These are phyloP conservation scores for Aristolochia fimbriata DNA, from an alignment of 164 flowering plant genomes.

Conservation along the genomic window DNA sequence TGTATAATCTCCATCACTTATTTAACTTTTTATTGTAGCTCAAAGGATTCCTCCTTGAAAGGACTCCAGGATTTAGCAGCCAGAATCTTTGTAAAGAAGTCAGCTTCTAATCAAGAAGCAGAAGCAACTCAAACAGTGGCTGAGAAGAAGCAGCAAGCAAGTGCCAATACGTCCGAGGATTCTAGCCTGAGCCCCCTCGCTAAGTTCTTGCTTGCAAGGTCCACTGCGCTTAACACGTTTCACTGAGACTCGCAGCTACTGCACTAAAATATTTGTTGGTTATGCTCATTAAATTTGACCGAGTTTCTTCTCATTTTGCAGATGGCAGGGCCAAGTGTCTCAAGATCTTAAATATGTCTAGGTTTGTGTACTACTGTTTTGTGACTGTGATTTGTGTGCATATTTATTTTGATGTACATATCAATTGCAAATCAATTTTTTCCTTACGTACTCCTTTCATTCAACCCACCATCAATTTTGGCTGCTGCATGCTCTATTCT, in stretches of 20 bases:
- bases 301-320: conserved; percentile 25
- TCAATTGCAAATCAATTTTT: conserved; percentile 2
- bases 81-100: conserved; percentile 38
- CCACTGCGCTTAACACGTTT: conserved; percentile 12
- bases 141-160: conserved; percentile 40
- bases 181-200: conserved; percentile 79
- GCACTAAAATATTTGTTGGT: neutral
- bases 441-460: neutral
- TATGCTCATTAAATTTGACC: neutral
- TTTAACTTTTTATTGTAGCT: conserved; percentile 31
- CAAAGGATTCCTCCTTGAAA: conserved; percentile 65
- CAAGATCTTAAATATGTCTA: conserved; percentile 50
- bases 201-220: conserved; percentile 84
- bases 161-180: conserved; percentile 39
- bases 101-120: conserved; percentile 18
- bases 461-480: no score
- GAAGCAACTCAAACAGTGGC: conserved; percentile 32
- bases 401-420: conserved; percentile 37
- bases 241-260: neutral
- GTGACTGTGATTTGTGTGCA: conserved; percentile 18
- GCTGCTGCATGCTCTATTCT: no score
- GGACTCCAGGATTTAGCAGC: conserved; percentile 68
- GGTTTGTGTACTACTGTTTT: conserved; percentile 3
- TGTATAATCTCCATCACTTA: neutral
- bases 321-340: conserved; percentile 83